These are phyloP conservation scores for Metschnikowia lachancei DNA, from an alignment of 805 yeast species.

Conservation along the genomic window DNA sequence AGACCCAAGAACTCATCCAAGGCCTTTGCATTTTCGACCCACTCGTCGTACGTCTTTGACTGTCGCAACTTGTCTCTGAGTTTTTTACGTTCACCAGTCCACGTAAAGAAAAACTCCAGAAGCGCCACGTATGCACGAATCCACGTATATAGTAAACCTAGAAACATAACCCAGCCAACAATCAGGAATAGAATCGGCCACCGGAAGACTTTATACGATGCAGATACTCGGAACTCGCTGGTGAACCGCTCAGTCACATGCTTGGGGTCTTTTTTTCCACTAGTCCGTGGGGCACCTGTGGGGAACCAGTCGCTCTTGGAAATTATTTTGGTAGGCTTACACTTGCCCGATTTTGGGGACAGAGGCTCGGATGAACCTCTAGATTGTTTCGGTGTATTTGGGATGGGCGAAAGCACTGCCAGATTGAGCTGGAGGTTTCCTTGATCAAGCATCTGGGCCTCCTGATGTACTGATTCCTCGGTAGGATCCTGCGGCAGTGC, in stretches of 20 bases:
- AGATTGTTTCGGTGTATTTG: not conserved
- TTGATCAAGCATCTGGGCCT: conserved; percentile 8
- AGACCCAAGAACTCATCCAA: conserved; percentile 58
- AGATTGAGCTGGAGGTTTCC: conserved; percentile 8
- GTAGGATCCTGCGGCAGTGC: conserved; percentile 9
- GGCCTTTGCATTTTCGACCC: conserved; percentile 56
- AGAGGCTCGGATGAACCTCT: not conserved
- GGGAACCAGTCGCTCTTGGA: conserved; percentile 32
- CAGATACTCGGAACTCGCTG: conserved; percentile 39
- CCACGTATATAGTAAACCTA: conserved; percentile 48
- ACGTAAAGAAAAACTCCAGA: conserved; percentile 57
- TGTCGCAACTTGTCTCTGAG: conserved; percentile 49
- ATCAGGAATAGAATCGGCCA: conserved; percentile 63
- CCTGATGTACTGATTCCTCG: conserved; percentile 5
- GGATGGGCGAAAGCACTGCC: conserved; percentile 11
- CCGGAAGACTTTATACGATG: conserved; percentile 45
- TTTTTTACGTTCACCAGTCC: conserved; percentile 55
- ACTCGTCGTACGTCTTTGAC: conserved; percentile 55
- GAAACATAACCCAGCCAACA: conserved; percentile 50
- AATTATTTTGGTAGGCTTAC: conserved; percentile 21
- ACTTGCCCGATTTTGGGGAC: not conserved
- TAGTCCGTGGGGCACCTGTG: conserved; percentile 13
- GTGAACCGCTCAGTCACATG: conserved; percentile 18
- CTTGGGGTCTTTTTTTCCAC: conserved; percentile 5
- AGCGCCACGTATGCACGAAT: conserved; percentile 61